Evolutionary conservation across 495 filamentous ascomycete genomes (phyloP).

Genomic region (Friedmanniomyces endolithicus): DNA sequence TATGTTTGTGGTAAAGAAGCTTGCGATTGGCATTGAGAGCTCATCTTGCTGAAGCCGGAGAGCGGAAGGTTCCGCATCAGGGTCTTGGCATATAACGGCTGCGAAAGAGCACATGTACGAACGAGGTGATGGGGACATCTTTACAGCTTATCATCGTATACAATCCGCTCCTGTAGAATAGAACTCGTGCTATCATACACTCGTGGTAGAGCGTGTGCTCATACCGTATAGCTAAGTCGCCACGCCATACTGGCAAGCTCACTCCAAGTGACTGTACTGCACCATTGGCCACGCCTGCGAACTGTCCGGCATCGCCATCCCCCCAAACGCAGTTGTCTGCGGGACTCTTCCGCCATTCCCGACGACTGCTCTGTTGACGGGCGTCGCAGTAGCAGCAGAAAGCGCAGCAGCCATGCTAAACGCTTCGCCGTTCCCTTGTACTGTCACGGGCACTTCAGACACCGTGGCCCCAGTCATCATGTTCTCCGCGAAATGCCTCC

Average conservation of each 20-base stretch:
- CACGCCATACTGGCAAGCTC: too few relatives aligned
- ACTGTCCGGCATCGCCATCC: slow-evolving; percentile 11
- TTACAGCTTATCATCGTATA: too few relatives aligned
- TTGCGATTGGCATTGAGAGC: slow-evolving; percentile 1
- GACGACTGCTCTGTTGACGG: not conserved
- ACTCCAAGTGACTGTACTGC: slow-evolving; percentile 1
- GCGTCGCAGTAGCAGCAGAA: not conserved
- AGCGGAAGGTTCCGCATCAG: not conserved
- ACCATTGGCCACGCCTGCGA: slow-evolving; percentile 14
- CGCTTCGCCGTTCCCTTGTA: not conserved
- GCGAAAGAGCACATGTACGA: not conserved
- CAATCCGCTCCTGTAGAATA: too few relatives aligned
- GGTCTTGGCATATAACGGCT: not conserved
- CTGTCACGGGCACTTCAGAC: not conserved
- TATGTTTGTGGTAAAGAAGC: not conserved
- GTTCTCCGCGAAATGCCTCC: slow-evolving; percentile 16
- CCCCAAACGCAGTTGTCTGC: not conserved
- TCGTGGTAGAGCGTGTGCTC: too few relatives aligned
- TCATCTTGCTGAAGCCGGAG: not conserved
- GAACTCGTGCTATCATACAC: too few relatives aligned
- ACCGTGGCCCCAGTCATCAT: slow-evolving; percentile 8
- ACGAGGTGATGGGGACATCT: too few relatives aligned
- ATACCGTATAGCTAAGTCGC: not conserved
- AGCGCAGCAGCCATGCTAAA: not conserved
- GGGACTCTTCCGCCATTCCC: not conserved